Conservation (phyloP, 2,329 filamentous ascomycete genomes). For the Botryotinia calthae region DNA sequence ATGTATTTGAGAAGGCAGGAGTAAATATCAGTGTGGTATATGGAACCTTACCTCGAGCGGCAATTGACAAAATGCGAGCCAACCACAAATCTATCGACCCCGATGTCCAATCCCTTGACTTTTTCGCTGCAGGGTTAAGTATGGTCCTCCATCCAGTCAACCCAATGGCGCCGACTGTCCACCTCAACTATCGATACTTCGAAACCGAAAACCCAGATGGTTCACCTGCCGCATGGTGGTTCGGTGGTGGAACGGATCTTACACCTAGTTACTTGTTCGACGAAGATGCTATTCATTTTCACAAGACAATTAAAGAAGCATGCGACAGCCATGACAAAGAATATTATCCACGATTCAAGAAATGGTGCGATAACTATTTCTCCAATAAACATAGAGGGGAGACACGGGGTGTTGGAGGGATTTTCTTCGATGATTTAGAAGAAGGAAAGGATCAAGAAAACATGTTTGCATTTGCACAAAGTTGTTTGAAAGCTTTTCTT, state of each 20-base stretch:
- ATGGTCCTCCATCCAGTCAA: slow-evolving; percentile 92
- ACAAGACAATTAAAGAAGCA: slow-evolving; percentile 84
- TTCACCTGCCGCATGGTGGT: slow-evolving; percentile 90
- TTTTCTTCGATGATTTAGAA: slow-evolving; percentile 98
- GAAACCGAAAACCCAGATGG: slow-evolving; percentile 87
- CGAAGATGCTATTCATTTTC: slow-evolving; percentile 96
- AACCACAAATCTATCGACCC: slow-evolving; percentile 89
- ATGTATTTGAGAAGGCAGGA: slow-evolving; percentile 96
- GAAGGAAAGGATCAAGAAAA: slow-evolving; percentile 83
- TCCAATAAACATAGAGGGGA: slow-evolving; percentile 88
- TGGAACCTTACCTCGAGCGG: slow-evolving; percentile 79
- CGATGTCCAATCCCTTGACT: slow-evolving; percentile 78
- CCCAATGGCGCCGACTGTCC: slow-evolving; percentile 95
- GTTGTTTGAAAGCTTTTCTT: slow-evolving; percentile 81
- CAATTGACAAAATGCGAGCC: slow-evolving; percentile 88
- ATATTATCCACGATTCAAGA: slow-evolving; percentile 94
- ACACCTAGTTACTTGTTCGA: slow-evolving; percentile 94
- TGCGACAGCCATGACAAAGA: slow-evolving; percentile 90
- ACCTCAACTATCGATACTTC: slow-evolving; percentile 98
- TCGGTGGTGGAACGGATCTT: slow-evolving; percentile 90
- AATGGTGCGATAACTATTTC: slow-evolving; percentile 98
- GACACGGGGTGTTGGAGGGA: slow-evolving; percentile 83
- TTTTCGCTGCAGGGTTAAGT: slow-evolving; percentile 92
- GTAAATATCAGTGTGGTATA: slow-evolving; percentile 96
- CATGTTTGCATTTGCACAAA: slow-evolving; percentile 84